phyloP scores from a whole-genome alignment of 306 rosid species.

The Castanea sativa region DNA sequence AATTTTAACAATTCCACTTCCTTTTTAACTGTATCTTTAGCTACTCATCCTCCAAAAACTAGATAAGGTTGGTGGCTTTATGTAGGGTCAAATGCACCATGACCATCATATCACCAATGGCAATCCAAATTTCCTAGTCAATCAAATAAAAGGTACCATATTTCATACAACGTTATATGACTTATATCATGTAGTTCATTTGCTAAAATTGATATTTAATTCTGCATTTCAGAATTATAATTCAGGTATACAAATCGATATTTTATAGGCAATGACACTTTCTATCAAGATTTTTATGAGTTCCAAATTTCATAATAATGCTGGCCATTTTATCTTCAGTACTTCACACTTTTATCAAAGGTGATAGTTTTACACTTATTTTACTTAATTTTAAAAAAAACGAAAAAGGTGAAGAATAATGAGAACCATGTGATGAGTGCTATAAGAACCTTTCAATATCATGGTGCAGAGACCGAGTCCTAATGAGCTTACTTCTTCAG shows the following conservation, averaged over 20 bases:
- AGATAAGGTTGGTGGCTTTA: background rate
- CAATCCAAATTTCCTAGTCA: background rate
- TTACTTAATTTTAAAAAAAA: background rate
- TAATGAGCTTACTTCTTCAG: constrained; percentile 54
- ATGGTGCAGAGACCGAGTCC: constrained; percentile 1
- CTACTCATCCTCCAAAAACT: background rate
- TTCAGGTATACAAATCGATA: background rate
- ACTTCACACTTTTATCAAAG: background rate
- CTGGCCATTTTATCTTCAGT: too few relatives aligned
- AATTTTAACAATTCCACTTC: background rate
- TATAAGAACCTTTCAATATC: background rate
- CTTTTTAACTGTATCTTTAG: background rate
- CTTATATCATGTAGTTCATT: background rate
- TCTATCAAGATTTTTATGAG: too few relatives aligned
- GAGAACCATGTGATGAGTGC: background rate
- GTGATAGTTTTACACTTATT: background rate
- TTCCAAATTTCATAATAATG: too few relatives aligned
- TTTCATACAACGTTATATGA: background rate
- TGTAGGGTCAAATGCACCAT: background rate
- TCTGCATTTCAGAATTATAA: background rate
- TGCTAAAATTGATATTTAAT: background rate
- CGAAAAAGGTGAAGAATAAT: background rate
- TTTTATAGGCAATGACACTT: too few relatives aligned
- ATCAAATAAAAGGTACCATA: background rate
- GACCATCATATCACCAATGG: background rate